These are phyloP conservation scores for Diospyros kaki DNA, from an alignment of 148 eudicot genomes.

Conservation along the genomic window DNA sequence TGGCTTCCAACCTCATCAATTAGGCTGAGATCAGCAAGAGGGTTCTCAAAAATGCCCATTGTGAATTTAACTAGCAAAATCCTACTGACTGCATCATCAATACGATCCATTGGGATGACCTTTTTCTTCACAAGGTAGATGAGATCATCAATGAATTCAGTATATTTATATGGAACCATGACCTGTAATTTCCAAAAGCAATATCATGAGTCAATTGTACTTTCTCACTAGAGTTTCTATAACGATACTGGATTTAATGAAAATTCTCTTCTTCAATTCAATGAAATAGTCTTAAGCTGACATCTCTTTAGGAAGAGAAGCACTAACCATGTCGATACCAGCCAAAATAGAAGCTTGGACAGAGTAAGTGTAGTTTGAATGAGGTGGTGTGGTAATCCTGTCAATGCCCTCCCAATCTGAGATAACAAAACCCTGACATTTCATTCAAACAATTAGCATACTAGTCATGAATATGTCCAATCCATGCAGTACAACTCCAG, in stretches of 20 bases:
- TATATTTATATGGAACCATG: constrained; percentile 69
- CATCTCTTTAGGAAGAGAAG: not conserved
- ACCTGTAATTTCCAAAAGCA: constrained; percentile 38
- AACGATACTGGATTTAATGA: not conserved
- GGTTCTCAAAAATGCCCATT: constrained; percentile 84
- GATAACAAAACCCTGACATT: constrained; percentile 80
- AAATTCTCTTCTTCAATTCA: not conserved
- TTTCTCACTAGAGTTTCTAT: not conserved
- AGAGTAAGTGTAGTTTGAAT: constrained; percentile 79
- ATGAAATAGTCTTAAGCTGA: not conserved
- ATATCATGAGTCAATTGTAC: not conserved
- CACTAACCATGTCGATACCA: constrained; percentile 87
- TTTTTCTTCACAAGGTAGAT: constrained; percentile 62
- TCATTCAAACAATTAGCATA: not conserved
- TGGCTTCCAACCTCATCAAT: constrained; percentile 66
- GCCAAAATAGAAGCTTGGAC: constrained; percentile 65
- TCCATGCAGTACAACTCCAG: not conserved
- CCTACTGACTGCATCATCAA: constrained; percentile 81
- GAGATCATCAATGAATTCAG: constrained; percentile 63
- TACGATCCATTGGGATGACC: constrained; percentile 63
- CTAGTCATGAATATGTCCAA: not conserved
- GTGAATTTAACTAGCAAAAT: constrained; percentile 77
- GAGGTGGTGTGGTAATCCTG: constrained; percentile 69
- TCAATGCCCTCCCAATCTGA: constrained; percentile 96
- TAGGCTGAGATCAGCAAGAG: constrained; percentile 70